Conservation (phyloP, 2,329 filamentous ascomycete genomes). For the Emergomyces pasteurianus region DNA sequence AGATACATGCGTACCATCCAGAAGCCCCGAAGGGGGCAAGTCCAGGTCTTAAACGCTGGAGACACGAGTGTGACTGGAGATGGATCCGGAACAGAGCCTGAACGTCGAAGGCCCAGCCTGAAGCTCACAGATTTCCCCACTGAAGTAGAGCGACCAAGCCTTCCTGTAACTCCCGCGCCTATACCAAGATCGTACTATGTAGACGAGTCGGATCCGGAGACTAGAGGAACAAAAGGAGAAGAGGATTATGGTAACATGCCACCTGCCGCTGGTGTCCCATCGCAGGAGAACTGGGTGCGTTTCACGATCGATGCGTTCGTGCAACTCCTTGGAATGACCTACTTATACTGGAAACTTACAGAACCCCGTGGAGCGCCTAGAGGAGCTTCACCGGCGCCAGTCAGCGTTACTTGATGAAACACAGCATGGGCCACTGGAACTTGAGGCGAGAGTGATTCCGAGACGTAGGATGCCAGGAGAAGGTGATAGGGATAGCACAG, state of each 20-base stretch:
- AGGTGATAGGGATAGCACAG: background rate
- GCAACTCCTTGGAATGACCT: constrained; percentile 30
- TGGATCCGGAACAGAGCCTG: constrained; percentile 5
- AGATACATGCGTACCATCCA: constrained; percentile 71
- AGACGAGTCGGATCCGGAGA: constrained; percentile 23
- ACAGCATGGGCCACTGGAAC: background rate
- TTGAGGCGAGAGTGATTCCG: constrained; percentile 1
- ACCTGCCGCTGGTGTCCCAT: constrained; percentile 67
- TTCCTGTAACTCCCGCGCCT: constrained; percentile 83
- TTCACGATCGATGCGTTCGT: constrained; percentile 37
- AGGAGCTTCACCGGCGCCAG: constrained; percentile 57
- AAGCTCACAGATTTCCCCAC: constrained; percentile 80
- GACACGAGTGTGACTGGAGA: constrained; percentile 15
- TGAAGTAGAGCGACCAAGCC: constrained; percentile 67
- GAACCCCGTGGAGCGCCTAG: constrained; percentile 59
- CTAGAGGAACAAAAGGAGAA: constrained; percentile 34
- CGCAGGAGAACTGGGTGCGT: constrained; percentile 92
- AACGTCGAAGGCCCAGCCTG: constrained; percentile 42
- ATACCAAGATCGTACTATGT: constrained; percentile 51
- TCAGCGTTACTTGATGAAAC: constrained; percentile 44
- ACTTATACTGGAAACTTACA: constrained; percentile 40
- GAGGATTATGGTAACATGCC: constrained; percentile 47
- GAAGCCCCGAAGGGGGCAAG: constrained; percentile 44
- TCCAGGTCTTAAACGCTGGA: constrained; percentile 26
- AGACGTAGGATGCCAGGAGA: background rate